Evolutionary conservation across 176 grass and related monocot genomes (phyloP), one percentile per base, ranked within the genome.

Genomic region (Ensete glaucum): DNA sequence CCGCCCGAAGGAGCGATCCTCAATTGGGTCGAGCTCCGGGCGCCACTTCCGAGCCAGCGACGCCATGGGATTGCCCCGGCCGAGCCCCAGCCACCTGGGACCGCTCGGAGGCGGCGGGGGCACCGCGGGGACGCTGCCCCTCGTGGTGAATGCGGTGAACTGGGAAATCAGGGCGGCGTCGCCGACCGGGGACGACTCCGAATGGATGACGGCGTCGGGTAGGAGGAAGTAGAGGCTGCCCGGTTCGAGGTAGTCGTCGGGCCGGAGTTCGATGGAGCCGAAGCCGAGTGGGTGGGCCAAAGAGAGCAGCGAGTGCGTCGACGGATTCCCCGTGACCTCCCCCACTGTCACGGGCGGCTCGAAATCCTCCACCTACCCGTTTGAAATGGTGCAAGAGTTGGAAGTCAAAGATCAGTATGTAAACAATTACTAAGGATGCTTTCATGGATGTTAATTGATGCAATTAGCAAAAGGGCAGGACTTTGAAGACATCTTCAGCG

Each of bases 211-310:
- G 50, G 84, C 64, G 6, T 89, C 85, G 54, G 95, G 95, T 64
- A 99, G 86, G 14, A 99, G 80, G 88, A 89, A 99, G 82, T 99
- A 99, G 65, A 94, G 69, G 55, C 84, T 83, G 63, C 95, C 95
- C 1, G 95, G 82, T 69, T 89, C 77, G 15, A 99, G 95, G 22
- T 27, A 54, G 71, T 94, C 95, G 60, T 88, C 80, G 11, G 90
- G 78, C 4, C 83, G 77, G 83, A 88, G 90, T 23, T 83, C 76
- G 2, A 80, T 81, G 3, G 84, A 87, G 2, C 88, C 88, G 5
- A 52, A 64, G 20, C 86, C 82, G 50, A 80, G 72, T 13, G 27
- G 91, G 81, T 93, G 81, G 13, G 80, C 86, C 0, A 50, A 91
- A 82, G 51, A 94, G 88, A 88, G 93, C 9, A 99, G 86, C 75